Base-by-base conservation (phyloP, 495 filamentous ascomycete genomes). In the Peziza echinospora region DNA sequence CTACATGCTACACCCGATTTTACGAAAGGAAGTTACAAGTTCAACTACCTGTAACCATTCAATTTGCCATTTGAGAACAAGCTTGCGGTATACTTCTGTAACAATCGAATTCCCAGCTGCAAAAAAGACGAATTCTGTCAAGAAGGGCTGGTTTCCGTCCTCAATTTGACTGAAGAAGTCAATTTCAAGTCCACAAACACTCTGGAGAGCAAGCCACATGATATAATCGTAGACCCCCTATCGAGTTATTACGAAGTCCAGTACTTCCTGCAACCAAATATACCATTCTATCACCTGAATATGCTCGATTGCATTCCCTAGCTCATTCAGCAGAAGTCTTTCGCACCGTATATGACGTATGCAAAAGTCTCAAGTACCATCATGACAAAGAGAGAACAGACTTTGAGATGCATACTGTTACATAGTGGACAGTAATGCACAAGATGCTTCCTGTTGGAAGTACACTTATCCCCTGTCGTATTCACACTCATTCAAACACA, bases 401-500 rank as follows among this genome's bases (percentile, higher is more conserved):
- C 37, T 42, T 16, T 16, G 49, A 51, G 24, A 13, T 51, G 3
- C n/a, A n/a, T n/a, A n/a, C n/a, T n/a, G 24, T 47, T 47, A 47
- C 44, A 9, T 43, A 40, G 45, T 51, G 45, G 44, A 43, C 44
- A 40, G 8, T 46, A 10, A 7, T 25, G 8, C 49, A 47, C 17
- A 7, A 34, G n/a, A 8, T n/a, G n/a, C 26, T 49, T 17, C 40
- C 22, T 5, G n/a, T 21, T 6, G 41, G 26, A 10, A 25, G 17
- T 0, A 50, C 47, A 3, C 19, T 55, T 1, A 21, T 53, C 0
- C 47, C 51, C 19, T n/a, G n/a, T 53, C 2, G 43, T 53, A 19
- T 49, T 43, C 30, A 23, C 25, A 8, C 47, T 43, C 0, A 37
- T 55, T 40, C 25, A 40, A 16, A 54, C 49, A n/a, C 45, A 55